Percentiles rank a stretch among this genome's conserved stretches.
Evolutionary conservation across 495 filamentous ascomycete species (phyloP).

Genomic region (Xylaria longipes): DNA sequence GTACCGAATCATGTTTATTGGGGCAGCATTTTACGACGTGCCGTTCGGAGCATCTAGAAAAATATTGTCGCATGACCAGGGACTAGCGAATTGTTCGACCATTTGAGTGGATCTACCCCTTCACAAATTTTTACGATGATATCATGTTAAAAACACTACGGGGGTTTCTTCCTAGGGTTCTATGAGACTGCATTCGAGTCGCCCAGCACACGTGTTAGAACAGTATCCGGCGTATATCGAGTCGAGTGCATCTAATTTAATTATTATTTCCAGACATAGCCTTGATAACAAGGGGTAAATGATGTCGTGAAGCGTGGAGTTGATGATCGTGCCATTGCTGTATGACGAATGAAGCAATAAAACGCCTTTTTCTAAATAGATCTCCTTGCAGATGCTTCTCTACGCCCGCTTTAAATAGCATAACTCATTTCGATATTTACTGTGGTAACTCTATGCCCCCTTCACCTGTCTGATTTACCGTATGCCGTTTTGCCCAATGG

Average conservation of each 20-base stretch:
- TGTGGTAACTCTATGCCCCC: background rate
- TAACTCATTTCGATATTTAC: background rate
- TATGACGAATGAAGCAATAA: background rate
- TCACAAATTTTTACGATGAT: background rate
- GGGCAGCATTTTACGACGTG: background rate
- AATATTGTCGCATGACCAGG: background rate
- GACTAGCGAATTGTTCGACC: background rate
- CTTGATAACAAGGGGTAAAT: background rate
- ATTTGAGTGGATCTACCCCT: background rate
- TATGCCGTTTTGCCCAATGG: constrained; percentile 9
- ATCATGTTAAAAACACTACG: background rate
- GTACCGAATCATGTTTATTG: constrained; percentile 29
- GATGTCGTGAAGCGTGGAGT: background rate
- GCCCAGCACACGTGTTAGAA: background rate
- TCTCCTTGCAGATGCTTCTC: background rate
- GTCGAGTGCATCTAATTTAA: background rate
- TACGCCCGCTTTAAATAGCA: constrained; percentile 2
- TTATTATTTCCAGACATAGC: background rate
- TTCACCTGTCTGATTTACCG: background rate
- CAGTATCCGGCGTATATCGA: background rate
- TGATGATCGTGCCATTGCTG: background rate
- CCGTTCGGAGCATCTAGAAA: background rate
- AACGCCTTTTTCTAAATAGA: background rate
- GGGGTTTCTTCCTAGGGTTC: background rate
- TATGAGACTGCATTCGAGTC: background rate